A percentile compares a stretch with the other conserved stretches of the same genome.
phyloP scores from a whole-genome alignment of 2,329 filamentous ascomycete species.

The Fusarium compactum region DNA sequence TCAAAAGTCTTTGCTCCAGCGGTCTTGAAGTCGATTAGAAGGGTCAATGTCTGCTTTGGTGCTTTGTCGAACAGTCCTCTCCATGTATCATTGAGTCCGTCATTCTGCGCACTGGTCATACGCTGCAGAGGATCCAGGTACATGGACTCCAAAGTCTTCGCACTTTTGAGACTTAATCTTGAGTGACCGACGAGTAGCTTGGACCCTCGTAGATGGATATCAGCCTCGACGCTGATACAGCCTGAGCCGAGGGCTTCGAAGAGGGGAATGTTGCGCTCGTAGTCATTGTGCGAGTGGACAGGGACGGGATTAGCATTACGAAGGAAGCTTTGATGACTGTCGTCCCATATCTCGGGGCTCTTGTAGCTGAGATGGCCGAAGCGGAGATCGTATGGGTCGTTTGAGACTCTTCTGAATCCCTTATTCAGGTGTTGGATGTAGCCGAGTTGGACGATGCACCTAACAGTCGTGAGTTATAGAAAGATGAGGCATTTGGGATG shows the following conservation, averaged over 20 bases:
- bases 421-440: conserved; percentile 4
- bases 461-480: neutral
- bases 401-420: conserved; percentile 3
- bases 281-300: conserved; percentile 25
- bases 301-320: conserved; percentile 12
- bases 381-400: conserved; percentile 28
- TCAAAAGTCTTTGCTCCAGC: conserved; percentile 1
- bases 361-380: conserved; percentile 9
- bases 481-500: neutral
- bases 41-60: conserved; percentile 1
- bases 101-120: conserved; percentile 16
- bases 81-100: neutral
- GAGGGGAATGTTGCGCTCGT: conserved; percentile 16
- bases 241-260: conserved; percentile 26
- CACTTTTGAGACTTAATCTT: neutral
- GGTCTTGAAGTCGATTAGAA: conserved; percentile 22
- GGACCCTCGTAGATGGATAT: neutral
- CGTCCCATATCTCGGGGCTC: conserved; percentile 27
- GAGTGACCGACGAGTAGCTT: conserved; percentile 15
- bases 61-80: conserved; percentile 3
- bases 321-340: conserved; percentile 16
- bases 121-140: conserved; percentile 18
- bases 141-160: neutral
- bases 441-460: conserved; percentile 6
- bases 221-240: conserved; percentile 22